phyloP scores from a whole-genome alignment of 2,329 filamentous ascomycete species.

The Neofusicoccum laricinum region DNA sequence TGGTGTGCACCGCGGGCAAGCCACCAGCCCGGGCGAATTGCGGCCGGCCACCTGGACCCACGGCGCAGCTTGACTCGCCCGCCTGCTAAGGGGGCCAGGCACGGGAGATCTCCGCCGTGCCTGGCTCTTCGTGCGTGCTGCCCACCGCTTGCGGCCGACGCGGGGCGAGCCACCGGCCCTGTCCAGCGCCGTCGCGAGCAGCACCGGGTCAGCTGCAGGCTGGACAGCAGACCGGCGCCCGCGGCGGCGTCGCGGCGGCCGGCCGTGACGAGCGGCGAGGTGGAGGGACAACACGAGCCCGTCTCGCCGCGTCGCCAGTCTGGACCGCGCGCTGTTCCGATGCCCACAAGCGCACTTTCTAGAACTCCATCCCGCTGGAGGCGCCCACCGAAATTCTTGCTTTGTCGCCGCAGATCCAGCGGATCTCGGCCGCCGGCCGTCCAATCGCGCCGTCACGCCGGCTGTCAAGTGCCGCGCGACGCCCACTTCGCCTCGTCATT shows the following conservation, averaged over 20 bases:
- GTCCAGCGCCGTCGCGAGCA: background rate
- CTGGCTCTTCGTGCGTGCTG: background rate
- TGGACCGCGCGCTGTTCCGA: background rate
- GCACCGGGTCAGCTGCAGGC: background rate
- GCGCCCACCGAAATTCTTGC: background rate
- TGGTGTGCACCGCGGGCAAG: background rate
- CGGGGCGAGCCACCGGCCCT: background rate
- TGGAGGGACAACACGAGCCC: background rate
- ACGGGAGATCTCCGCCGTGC: conserved; percentile 9
- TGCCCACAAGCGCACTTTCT: conserved; percentile 10
- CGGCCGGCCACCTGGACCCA: background rate
- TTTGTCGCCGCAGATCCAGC: conserved; percentile 2
- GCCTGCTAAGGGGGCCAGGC: background rate
- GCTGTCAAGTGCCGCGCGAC: background rate
- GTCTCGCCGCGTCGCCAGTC: background rate
- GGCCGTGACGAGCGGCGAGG: no score
- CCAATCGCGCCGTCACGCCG: background rate
- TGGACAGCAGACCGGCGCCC: background rate
- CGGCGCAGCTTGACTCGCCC: background rate
- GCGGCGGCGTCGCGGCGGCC: background rate
- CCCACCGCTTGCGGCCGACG: background rate
- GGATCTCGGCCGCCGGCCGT: background rate
- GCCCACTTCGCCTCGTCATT: background rate
- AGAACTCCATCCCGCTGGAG: background rate
- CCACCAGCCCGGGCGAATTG: conserved; percentile 3